Conservation (phyloP, 208 protist species). For the Crithidia expoeki region DNA sequence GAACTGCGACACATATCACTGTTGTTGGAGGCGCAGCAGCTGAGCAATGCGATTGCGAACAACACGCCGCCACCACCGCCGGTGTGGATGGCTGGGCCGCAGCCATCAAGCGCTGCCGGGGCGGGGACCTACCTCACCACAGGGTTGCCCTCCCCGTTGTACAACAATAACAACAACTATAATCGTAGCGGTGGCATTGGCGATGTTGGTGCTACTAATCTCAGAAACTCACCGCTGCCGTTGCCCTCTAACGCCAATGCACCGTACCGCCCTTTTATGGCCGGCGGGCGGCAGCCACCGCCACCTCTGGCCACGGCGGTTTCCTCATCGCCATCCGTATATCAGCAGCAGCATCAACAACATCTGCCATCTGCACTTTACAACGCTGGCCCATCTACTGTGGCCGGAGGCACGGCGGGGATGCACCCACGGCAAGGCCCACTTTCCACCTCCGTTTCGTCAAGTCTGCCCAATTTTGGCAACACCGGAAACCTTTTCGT, state of each 20-base stretch:
- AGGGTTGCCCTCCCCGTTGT: conserved; percentile 15
- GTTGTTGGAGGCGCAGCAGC: conserved; percentile 33
- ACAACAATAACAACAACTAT: background rate
- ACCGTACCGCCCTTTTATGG: conserved; percentile 10
- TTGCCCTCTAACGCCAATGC: background rate
- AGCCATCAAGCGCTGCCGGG: conserved; percentile 15
- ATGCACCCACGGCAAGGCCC: conserved; percentile 22
- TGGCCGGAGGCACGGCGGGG: too few species aligned
- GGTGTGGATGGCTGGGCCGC: conserved; percentile 5
- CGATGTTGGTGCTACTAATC: background rate
- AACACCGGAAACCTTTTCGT: background rate
- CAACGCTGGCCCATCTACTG: background rate
- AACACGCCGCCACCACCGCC: conserved; percentile 16
- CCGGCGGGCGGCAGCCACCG: conserved; percentile 22
- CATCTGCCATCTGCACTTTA: background rate
- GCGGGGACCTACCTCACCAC: conserved; percentile 40
- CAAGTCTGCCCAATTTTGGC: background rate
- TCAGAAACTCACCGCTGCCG: background rate
- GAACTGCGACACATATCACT: conserved; percentile 32
- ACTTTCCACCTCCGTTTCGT: conserved; percentile 4
- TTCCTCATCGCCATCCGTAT: background rate
- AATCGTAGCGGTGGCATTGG: background rate
- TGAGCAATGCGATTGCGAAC: conserved; percentile 21
- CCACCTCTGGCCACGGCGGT: conserved; percentile 22
- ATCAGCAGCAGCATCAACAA: background rate